phyloP scores from a whole-genome alignment of 192 early-diverging fungal species.

The Coemansia interrupta region DNA sequence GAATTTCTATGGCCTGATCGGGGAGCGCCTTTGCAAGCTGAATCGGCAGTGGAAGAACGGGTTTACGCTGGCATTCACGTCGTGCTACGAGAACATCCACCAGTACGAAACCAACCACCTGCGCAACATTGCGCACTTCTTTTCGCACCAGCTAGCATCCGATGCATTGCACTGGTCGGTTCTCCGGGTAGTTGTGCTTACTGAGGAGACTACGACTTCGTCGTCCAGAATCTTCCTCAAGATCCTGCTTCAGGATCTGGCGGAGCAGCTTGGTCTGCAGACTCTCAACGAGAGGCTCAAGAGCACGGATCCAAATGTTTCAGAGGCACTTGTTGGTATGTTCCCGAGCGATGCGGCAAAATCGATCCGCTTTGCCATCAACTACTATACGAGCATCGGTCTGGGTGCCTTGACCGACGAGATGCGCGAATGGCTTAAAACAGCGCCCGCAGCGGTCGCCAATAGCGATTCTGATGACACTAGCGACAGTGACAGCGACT shows the following conservation, averaged over 20 bases:
- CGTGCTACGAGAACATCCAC: slow-evolving; percentile 88
- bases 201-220: slow-evolving; percentile 93
- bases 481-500: slow-evolving; percentile 21
- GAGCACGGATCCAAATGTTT: slow-evolving; percentile 58
- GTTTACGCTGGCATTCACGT: slow-evolving; percentile 74
- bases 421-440: slow-evolving; percentile 80
- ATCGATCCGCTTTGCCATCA: slow-evolving; percentile 93
- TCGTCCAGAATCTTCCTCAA: slow-evolving; percentile 96
- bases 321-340: slow-evolving; percentile 76
- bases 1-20: slow-evolving; percentile 88
- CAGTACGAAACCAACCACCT: slow-evolving; percentile 89
- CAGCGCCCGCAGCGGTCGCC: slow-evolving; percentile 33
- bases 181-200: slow-evolving; percentile 73
- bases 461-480: slow-evolving; percentile 16
- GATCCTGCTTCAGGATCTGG: slow-evolving; percentile 87
- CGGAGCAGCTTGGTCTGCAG: slow-evolving; percentile 77
- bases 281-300: slow-evolving; percentile 68
- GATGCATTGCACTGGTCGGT: slow-evolving; percentile 84
- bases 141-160: slow-evolving; percentile 80
- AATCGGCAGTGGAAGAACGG: slow-evolving; percentile 72
- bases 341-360: slow-evolving; percentile 88
- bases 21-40: slow-evolving; percentile 88
- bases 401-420: slow-evolving; percentile 90
- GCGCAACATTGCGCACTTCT: slow-evolving; percentile 89
- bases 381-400: slow-evolving; percentile 93